phyloP scores from a whole-genome alignment of 352 stramenopile genomes.

The Sclerospora graminicola region DNA sequence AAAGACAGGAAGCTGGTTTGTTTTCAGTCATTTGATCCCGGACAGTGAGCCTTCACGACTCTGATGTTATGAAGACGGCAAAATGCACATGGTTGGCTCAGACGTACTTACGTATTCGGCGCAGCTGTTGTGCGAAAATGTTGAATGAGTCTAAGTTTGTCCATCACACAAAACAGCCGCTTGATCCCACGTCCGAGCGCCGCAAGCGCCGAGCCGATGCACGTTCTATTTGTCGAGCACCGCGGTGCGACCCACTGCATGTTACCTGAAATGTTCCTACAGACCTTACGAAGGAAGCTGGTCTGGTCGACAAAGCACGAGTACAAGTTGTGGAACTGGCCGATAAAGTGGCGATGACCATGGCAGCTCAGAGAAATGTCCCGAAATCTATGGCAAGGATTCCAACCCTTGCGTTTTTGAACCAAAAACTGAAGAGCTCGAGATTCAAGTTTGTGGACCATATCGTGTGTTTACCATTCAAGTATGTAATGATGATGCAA shows the following conservation, averaged over 20 bases:
- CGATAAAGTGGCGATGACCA: background rate
- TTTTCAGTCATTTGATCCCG: slow-evolving; percentile 19
- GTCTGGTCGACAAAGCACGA: slow-evolving; percentile 1
- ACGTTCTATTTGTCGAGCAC: slow-evolving; percentile 22
- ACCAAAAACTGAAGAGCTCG: background rate
- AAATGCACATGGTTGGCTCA: slow-evolving; percentile 13
- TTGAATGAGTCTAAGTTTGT: slow-evolving; percentile 9
- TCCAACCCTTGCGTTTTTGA: slow-evolving; percentile 16
- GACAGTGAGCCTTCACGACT: slow-evolving; percentile 8
- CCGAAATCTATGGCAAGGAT: slow-evolving; percentile 1
- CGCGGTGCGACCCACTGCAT: slow-evolving; percentile 7
- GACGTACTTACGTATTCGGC: slow-evolving; percentile 5
- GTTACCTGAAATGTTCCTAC: slow-evolving; percentile 6
- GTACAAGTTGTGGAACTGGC: background rate
- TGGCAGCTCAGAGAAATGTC: background rate
- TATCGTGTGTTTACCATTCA: slow-evolving; percentile 19
- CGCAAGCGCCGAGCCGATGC: slow-evolving; percentile 9
- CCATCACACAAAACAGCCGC: slow-evolving; percentile 13
- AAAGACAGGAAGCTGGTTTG: slow-evolving; percentile 5
- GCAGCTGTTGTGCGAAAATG: slow-evolving; percentile 12
- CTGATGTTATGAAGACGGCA: slow-evolving; percentile 13
- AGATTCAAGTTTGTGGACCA: slow-evolving; percentile 13
- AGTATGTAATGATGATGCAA: slow-evolving; percentile 26
- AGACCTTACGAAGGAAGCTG: slow-evolving; percentile 9
- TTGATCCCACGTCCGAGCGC: slow-evolving; percentile 14